These are phyloP conservation scores for Paecilomyces sp. DNA, from an alignment of 2,329 filamentous ascomycete genomes.

Conservation along the genomic window DNA sequence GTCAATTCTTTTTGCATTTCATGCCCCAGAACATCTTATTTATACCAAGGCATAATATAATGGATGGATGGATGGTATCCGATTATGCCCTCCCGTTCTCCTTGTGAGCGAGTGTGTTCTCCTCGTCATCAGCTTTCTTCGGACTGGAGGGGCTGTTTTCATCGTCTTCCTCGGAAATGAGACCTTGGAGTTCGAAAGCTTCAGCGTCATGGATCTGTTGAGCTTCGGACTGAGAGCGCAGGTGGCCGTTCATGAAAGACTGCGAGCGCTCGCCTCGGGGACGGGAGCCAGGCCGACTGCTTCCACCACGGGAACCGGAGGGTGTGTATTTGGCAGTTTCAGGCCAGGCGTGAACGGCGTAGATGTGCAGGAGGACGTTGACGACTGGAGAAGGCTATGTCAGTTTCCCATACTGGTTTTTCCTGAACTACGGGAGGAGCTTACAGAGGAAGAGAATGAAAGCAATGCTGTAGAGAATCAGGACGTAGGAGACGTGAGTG, in stretches of 20 bases:
- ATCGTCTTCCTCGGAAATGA: conserved; percentile 84
- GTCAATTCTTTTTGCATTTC: not conserved
- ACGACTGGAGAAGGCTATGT: conserved; percentile 45
- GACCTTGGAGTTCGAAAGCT: conserved; percentile 85
- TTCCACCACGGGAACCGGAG: conserved; percentile 1
- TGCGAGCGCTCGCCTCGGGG: not conserved
- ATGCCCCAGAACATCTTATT: not conserved
- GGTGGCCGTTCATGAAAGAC: conserved; percentile 37
- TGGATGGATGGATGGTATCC: no score
- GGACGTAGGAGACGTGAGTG: conserved; percentile 83
- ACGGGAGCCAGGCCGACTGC: not conserved
- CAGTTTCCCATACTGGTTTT: conserved; percentile 6
- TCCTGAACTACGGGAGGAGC: conserved; percentile 13
- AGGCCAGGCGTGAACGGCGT: conserved; percentile 58
- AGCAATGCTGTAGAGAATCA: conserved; percentile 84
- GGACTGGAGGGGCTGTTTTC: conserved; percentile 28
- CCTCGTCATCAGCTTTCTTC: conserved; percentile 24
- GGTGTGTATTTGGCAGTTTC: conserved; percentile 18
- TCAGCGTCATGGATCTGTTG: conserved; percentile 69
- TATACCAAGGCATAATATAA: not conserved
- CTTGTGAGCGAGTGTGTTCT: conserved; percentile 16
- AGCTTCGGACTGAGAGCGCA: conserved; percentile 27
- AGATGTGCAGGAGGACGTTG: conserved; percentile 78
- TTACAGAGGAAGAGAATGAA: conserved; percentile 83
- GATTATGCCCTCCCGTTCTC: conserved; percentile 2